Evolutionary conservation across 208 protist genomes (phyloP).

Genomic region (Acanthamoeba lenticulata): DNA sequence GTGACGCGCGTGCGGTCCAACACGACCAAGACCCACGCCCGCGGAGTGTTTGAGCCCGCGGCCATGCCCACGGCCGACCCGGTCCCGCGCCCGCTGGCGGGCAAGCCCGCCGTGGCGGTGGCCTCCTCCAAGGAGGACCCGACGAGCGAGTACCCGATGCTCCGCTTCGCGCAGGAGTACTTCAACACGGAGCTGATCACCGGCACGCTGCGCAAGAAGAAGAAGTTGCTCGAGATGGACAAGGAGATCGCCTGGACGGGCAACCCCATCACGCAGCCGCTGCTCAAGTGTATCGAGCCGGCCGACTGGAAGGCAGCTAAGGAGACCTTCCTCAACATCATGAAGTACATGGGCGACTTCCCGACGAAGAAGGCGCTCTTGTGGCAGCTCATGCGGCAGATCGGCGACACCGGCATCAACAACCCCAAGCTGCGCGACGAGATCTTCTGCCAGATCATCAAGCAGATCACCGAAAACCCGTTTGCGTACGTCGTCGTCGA

Average conservation of each 20-base stretch:
- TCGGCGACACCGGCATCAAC: conserved; percentile 41
- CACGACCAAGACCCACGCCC: background rate
- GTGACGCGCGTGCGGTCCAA: conserved; percentile 2
- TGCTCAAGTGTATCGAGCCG: conserved; percentile 6
- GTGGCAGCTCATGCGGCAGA: conserved; percentile 5
- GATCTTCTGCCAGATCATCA: conserved; percentile 78
- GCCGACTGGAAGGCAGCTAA: background rate
- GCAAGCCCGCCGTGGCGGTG: background rate
- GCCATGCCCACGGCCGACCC: conserved; percentile 45
- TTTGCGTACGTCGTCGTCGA: background rate
- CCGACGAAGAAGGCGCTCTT: conserved; percentile 66
- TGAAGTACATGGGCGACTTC: conserved; percentile 76
- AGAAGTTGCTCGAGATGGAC: conserved; percentile 8
- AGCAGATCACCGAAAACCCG: conserved; percentile 76
- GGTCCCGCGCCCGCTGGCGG: background rate
- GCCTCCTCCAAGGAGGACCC: background rate
- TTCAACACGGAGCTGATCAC: conserved; percentile 48
- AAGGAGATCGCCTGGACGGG: conserved; percentile 49
- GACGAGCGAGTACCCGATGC: background rate
- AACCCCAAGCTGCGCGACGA: conserved; percentile 71
- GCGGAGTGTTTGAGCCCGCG: background rate
- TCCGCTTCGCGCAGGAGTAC: background rate
- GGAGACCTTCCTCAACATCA: conserved; percentile 69
- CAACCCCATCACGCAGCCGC: conserved; percentile 9
- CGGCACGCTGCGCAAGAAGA: conserved; percentile 47